These are phyloP conservation scores for Hippophae rhamnoides DNA, from an alignment of 306 rosid species.

Conservation along the genomic window DNA sequence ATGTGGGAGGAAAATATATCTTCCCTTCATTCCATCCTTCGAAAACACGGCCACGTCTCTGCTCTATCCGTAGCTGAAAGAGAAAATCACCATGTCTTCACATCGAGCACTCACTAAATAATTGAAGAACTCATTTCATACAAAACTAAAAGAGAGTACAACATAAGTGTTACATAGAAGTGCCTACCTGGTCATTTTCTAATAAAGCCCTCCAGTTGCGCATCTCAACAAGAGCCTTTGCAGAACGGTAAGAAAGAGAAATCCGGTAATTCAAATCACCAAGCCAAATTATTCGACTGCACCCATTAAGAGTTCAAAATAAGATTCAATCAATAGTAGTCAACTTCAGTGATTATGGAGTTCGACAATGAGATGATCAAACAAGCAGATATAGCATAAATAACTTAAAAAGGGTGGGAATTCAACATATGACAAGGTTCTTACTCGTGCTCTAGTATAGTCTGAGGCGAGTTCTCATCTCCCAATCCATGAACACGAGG, in stretches of 20 bases:
- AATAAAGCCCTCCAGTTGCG: conserved; percentile 77
- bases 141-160: conserved; percentile 1
- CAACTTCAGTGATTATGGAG: conserved; percentile 7
- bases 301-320: conserved; percentile 19
- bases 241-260: conserved; percentile 77
- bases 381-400: conserved; percentile 3
- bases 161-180: conserved; percentile 4
- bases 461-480: conserved; percentile 62
- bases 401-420: neutral
- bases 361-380: conserved; percentile 4
- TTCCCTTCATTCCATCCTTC: conserved; percentile 90
- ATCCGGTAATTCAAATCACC: conserved; percentile 96
- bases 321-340: conserved; percentile 8
- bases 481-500: conserved; percentile 58
- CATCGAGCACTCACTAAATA: conserved; percentile 11
- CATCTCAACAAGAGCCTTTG: conserved; percentile 91
- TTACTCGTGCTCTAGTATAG: conserved; percentile 83
- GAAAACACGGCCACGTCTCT: conserved; percentile 65
- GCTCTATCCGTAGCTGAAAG: conserved; percentile 81
- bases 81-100: conserved; percentile 21
- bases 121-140: conserved; percentile 5
- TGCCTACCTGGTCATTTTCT: conserved; percentile 87
- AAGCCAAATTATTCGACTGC: conserved; percentile 90
- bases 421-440: conserved; percentile 12
- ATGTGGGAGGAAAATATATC: conserved; percentile 97